Evolutionary conservation across 176 grass and related monocot genomes (phyloP), one percentile per base, ranked within the genome.

Genomic region (Canna indica): DNA sequence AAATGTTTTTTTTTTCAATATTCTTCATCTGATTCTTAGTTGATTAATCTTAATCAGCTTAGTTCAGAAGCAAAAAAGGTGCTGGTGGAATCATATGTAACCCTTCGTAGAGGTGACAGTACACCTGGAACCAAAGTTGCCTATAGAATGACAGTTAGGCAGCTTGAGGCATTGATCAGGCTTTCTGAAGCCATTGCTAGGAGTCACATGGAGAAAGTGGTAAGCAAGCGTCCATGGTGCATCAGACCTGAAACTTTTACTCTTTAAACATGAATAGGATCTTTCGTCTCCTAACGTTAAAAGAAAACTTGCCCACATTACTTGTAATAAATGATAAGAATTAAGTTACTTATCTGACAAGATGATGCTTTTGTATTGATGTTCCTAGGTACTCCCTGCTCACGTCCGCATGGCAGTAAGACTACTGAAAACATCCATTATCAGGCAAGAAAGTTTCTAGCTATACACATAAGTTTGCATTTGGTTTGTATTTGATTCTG

Each of bases 131-230:
- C 89, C n/a, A 88, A 80, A 82, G 94, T 99, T 41, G 89, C 89
- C 46, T 99, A 93, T 74, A 87, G 94, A 81, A 99, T 99, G 94
- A 99, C 89, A 59, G 94, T 99, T 64, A 90, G 89, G 80, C 94
- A 93, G 73, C 75, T 99, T 22, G 94, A 99, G 62, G 94, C 94
- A 66, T 88, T 99, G 75, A 90, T 93, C 59, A 84, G 94, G 81
- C 80, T 99, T 32, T 99, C 94, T 25, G 94, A 99, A 83, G 88
- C 94, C 69, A 93, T 99, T 87, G 89, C 89, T 47, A 73, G 94
- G 67, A 85, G 89, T 77, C 89, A 99, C 76, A 77, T 93, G 69
- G 94, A 99, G 80, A 87, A 79, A 88, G 76, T 87, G 80, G 94
- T 99, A 84, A 77, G 88, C 80, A 50, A n/a, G 24, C 64, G 28